Percentiles rank a stretch among this genome's conserved stretches.
Conservation (phyloP, 768 basidiomycete genomes). For the Lactifluus pinguis region DNA sequence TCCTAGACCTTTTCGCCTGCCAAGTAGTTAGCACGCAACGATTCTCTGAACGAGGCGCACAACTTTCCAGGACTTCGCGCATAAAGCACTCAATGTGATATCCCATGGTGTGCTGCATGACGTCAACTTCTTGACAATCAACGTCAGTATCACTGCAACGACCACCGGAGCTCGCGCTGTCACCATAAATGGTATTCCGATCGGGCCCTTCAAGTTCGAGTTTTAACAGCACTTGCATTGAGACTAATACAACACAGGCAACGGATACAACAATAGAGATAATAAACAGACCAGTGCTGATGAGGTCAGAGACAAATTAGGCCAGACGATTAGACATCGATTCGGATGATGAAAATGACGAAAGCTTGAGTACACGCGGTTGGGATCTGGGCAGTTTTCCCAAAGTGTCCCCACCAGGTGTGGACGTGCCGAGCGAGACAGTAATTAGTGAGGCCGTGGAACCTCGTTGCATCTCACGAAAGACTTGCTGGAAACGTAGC, state of each 20-base stretch:
- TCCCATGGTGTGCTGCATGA: too few species aligned
- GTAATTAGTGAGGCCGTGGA: background rate
- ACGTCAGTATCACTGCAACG: too few species aligned
- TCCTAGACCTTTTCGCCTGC: too few species aligned
- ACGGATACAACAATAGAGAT: background rate
- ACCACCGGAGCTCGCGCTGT: too few species aligned
- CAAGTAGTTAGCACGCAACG: too few species aligned
- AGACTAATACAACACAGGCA: background rate
- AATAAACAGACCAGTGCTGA: background rate
- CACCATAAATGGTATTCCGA: too few species aligned
- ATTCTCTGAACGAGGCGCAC: too few species aligned
- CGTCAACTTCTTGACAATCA: too few species aligned
- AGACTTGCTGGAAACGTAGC: conserved; percentile 52
- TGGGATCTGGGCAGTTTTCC: background rate
- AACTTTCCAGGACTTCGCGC: too few species aligned
- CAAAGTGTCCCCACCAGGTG: background rate
- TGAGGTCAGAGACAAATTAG: background rate
- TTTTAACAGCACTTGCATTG: conserved; percentile 5
- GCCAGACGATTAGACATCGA: conserved; percentile 8
- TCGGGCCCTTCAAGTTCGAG: too few species aligned
- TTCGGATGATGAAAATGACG: conserved; percentile 16
- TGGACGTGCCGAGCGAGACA: background rate
- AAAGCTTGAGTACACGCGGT: conserved; percentile 17
- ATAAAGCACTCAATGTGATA: too few species aligned
- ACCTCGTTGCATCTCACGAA: conserved; percentile 41